Percentiles rank a stretch among this genome's conserved stretches.
Conservation (phyloP, 345 rosid species). For the Bretschneidera sinensis region DNA sequence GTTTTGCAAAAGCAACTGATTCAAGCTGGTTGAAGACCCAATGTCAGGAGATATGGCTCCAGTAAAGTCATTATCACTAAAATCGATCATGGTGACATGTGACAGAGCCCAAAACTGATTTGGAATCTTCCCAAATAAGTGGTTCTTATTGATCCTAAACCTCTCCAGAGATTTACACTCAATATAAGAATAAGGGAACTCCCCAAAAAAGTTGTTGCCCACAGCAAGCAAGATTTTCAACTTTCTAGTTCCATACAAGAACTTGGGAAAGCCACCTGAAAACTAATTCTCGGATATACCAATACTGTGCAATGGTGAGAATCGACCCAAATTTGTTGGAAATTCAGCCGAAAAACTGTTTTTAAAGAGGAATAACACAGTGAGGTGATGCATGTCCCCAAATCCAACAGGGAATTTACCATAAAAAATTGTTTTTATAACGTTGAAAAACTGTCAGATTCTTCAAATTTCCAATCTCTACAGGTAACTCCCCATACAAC, state of each 20-base stretch:
- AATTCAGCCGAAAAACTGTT: slow-evolving; percentile 75
- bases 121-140: slow-evolving; percentile 49
- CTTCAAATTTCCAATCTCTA: slow-evolving; percentile 44
- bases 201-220: slow-evolving; percentile 61
- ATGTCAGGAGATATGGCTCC: slow-evolving; percentile 55
- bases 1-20: slow-evolving; percentile 50
- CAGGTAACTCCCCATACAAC: slow-evolving; percentile 51
- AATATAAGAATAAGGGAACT: slow-evolving; percentile 54
- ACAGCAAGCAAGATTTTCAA: slow-evolving; percentile 52
- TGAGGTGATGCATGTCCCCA: slow-evolving; percentile 52
- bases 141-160: slow-evolving; percentile 56
- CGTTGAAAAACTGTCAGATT: slow-evolving; percentile 54
- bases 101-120: slow-evolving; percentile 71
- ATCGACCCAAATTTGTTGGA: slow-evolving; percentile 60
- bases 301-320: slow-evolving; percentile 46
- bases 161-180: slow-evolving; percentile 59
- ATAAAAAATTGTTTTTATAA: slow-evolving; percentile 44
- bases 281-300: slow-evolving; percentile 86
- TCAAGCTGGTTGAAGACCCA: slow-evolving; percentile 40
- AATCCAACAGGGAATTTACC: slow-evolving; percentile 71
- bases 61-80: slow-evolving; percentile 57
- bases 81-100: slow-evolving; percentile 51
- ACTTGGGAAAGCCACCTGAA: slow-evolving; percentile 67
- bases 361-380: slow-evolving; percentile 49
- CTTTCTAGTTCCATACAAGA: slow-evolving; percentile 49